Percentiles rank a stretch among this genome's conserved stretches.
phyloP scores from a whole-genome alignment of 257 asterid species.

The Solanum lignicaule region DNA sequence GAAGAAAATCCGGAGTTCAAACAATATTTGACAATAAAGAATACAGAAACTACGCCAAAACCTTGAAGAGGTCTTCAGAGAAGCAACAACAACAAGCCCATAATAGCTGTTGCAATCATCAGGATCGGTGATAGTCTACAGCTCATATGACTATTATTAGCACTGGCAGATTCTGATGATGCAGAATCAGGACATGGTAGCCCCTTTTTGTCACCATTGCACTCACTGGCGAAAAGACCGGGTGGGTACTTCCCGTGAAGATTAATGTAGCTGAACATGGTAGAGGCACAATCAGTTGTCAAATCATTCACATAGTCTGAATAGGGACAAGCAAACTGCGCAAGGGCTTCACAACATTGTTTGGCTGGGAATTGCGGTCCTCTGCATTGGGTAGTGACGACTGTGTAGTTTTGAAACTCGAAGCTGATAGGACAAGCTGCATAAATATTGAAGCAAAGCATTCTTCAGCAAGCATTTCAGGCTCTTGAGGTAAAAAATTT shows the following conservation, averaged over 20 bases:
- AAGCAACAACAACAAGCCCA: conserved; percentile 13
- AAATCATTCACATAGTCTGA: conserved; percentile 33
- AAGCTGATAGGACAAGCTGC: conserved; percentile 66
- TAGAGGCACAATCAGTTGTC: conserved; percentile 51
- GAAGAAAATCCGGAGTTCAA: neutral
- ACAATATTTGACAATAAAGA: neutral
- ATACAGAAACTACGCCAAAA: neutral
- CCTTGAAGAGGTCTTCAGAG: conserved; percentile 9
- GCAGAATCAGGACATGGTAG: conserved; percentile 34
- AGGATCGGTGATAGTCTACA: conserved; percentile 12
- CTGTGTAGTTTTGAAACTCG: conserved; percentile 65
- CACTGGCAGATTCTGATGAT: conserved; percentile 13
- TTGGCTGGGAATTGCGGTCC: conserved; percentile 53
- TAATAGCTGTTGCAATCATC: conserved; percentile 20
- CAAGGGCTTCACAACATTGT: conserved; percentile 43
- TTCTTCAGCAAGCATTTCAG: neutral
- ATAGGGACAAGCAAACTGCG: conserved; percentile 52
- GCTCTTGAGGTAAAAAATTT: neutral
- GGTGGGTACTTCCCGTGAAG: conserved; percentile 70
- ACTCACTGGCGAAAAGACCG: conserved; percentile 55
- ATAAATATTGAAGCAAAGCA: neutral
- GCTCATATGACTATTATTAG: conserved; percentile 7
- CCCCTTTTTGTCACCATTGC: conserved; percentile 35
- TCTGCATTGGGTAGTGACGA: conserved; percentile 64
- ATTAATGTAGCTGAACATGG: conserved; percentile 83